phyloP scores from a whole-genome alignment of 2,329 filamentous ascomycete species.

The Cercospora citrullina region DNA sequence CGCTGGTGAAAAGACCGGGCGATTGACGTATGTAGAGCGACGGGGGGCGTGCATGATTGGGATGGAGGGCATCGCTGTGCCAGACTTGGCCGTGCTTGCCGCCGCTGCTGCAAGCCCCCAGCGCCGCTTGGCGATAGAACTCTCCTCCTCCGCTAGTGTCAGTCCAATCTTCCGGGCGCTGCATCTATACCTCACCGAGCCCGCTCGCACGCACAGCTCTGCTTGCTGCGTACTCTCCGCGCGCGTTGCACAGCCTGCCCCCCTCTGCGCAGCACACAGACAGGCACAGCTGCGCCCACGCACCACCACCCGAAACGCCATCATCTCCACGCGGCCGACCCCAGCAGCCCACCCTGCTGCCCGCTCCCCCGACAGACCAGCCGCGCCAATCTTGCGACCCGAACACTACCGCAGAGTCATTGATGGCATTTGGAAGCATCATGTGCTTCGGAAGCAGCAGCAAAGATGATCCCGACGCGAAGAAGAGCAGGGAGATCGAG shows the following conservation, averaged over 20 bases:
- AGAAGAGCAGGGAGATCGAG: constrained; percentile 72
- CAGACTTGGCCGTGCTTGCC: not conserved
- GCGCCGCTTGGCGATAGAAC: constrained; percentile 2
- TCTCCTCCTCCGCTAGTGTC: not conserved
- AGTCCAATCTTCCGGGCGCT: constrained; percentile 6
- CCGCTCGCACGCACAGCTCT: constrained; percentile 1
- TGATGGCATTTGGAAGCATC: constrained; percentile 38
- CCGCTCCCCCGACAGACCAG: constrained; percentile 8
- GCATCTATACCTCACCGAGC: not conserved
- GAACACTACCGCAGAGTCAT: constrained; percentile 5
- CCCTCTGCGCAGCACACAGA: constrained; percentile 7
- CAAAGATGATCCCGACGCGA: constrained; percentile 49
- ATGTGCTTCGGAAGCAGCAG: constrained; percentile 54
- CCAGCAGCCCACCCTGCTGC: constrained; percentile 3
- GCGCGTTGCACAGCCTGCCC: constrained; percentile 11
- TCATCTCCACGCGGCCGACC: not conserved
- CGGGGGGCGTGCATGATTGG: not conserved
- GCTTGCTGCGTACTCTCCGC: constrained; percentile 10
- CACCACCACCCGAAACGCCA: constrained; percentile 6
- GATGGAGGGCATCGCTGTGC: not conserved
- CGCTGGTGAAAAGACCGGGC: not conserved
- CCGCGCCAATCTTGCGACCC: not conserved
- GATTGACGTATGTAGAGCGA: not conserved
- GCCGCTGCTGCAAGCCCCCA: not conserved
- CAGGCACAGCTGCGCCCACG: constrained; percentile 3